Conservation (phyloP, 257 asterid species). For the Lycium ferocissimum region DNA sequence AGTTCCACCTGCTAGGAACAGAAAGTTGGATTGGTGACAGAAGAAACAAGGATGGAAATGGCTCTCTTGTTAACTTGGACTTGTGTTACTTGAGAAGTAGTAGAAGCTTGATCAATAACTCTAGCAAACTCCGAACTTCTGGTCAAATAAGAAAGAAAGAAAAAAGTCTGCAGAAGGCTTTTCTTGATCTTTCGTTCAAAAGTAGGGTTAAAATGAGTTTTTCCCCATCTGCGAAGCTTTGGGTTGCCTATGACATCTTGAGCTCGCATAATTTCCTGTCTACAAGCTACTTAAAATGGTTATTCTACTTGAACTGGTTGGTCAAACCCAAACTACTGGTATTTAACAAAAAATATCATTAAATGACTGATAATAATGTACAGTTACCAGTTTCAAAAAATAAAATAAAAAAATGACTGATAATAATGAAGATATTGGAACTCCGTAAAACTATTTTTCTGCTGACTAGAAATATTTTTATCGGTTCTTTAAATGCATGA, state of each 20-base stretch:
- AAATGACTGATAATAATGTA: neutral
- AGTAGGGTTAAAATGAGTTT: neutral
- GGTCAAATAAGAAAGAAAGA: neutral
- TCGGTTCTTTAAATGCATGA: neutral
- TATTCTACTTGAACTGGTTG: constrained; percentile 15
- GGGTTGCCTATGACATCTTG: constrained; percentile 8
- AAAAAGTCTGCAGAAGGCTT: neutral
- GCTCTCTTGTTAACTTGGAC: neutral
- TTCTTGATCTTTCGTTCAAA: neutral
- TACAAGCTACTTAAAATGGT: constrained; percentile 13
- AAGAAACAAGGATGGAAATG: constrained; percentile 11
- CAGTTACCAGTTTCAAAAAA: neutral
- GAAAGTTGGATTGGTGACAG: constrained; percentile 3
- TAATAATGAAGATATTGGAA: neutral
- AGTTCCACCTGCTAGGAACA: neutral
- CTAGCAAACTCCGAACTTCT: neutral
- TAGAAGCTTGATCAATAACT: constrained; percentile 12
- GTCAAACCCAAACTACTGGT: neutral
- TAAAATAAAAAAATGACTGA: neutral
- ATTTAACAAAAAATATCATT: neutral
- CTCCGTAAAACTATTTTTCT: neutral
- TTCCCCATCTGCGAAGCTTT: neutral
- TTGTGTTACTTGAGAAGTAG: constrained; percentile 6
- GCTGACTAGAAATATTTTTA: neutral
- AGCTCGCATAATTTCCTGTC: constrained; percentile 20